These are phyloP conservation scores for Osmozyma mogii DNA, from an alignment of 805 yeast genomes.

Conservation along the genomic window DNA sequence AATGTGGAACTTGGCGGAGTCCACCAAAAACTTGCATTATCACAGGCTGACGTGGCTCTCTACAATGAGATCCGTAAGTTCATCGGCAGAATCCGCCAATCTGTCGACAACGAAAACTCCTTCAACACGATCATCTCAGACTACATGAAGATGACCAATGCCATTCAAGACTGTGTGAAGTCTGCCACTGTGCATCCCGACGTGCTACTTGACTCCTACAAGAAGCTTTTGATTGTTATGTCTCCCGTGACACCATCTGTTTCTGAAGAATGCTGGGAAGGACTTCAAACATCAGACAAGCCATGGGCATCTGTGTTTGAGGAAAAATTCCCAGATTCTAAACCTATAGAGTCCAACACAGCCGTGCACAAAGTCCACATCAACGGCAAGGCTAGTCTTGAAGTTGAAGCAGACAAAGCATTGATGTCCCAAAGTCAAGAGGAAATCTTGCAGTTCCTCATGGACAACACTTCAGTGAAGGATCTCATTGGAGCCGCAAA, in stretches of 20 bases:
- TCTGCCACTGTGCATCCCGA: conserved; percentile 24
- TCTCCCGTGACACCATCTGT: conserved; percentile 79
- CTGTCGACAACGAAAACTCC: conserved; percentile 52
- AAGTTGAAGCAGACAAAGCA: conserved; percentile 26
- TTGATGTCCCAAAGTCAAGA: conserved; percentile 28
- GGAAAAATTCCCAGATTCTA: conserved; percentile 58
- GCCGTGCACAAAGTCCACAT: conserved; percentile 53
- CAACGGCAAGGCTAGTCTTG: conserved; percentile 62
- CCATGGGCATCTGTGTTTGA: conserved; percentile 44
- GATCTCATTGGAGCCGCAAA: too few species aligned
- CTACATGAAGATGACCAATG: conserved; percentile 72
- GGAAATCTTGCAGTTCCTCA: conserved; percentile 28
- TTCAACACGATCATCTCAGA: conserved; percentile 85
- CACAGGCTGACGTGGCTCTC: conserved; percentile 14
- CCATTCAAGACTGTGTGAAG: conserved; percentile 33
- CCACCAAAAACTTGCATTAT: not conserved
- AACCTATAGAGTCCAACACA: conserved; percentile 30
- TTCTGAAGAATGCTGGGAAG: conserved; percentile 77
- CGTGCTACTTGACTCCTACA: conserved; percentile 41
- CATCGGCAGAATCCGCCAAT: conserved; percentile 43
- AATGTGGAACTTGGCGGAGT: conserved; percentile 36
- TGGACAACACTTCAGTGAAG: not conserved
- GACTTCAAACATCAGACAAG: conserved; percentile 9
- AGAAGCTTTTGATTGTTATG: conserved; percentile 51
- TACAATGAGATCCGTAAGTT: conserved; percentile 50